phyloP scores from a whole-genome alignment of 192 early-diverging fungal species.

The Coemansia nantahalensis region DNA sequence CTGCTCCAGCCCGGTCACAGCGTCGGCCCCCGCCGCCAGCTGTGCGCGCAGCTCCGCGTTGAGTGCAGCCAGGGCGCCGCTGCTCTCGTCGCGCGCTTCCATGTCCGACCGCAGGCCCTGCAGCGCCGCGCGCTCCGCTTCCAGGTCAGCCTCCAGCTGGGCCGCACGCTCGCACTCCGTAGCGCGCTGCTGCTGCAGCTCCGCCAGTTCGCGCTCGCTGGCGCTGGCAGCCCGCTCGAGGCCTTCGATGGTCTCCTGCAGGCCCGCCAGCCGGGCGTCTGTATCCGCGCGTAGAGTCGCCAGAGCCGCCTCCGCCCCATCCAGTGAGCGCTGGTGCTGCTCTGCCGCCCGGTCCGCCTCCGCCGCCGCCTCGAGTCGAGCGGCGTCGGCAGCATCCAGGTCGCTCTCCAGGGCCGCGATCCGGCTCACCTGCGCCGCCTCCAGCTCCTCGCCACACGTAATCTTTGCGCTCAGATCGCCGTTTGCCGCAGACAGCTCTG shows the following conservation, averaged over 20 bases:
- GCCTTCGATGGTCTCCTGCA: conserved; percentile 1
- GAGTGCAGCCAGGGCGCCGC: conserved; percentile 3
- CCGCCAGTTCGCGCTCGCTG: background rate
- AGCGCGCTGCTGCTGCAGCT: too few relatives aligned
- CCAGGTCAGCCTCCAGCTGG: conserved; percentile 6
- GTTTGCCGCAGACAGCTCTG: conserved; percentile 27
- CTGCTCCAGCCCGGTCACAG: conserved; percentile 4
- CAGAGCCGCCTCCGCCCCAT: too few relatives aligned
- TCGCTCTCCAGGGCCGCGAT: conserved; percentile 7
- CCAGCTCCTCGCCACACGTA: background rate
- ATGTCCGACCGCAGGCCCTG: conserved; percentile 4
- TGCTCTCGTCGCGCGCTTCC: conserved; percentile 7
- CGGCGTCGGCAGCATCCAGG: background rate
- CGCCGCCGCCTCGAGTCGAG: background rate
- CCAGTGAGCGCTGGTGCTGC: too few relatives aligned
- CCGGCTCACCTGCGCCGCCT: background rate
- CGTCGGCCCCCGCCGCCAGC: conserved; percentile 4
- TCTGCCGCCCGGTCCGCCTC: background rate
- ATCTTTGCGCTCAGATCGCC: conserved; percentile 12
- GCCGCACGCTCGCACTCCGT: background rate
- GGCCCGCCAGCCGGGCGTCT: background rate
- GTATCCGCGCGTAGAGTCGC: conserved; percentile 2
- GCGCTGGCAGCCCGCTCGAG: background rate
- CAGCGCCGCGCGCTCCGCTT: conserved; percentile 3
- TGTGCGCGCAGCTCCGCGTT: conserved; percentile 20